Evolutionary conservation across 371 early-diverging fungal species (phyloP).

Genomic region (Mortierella sp.): DNA sequence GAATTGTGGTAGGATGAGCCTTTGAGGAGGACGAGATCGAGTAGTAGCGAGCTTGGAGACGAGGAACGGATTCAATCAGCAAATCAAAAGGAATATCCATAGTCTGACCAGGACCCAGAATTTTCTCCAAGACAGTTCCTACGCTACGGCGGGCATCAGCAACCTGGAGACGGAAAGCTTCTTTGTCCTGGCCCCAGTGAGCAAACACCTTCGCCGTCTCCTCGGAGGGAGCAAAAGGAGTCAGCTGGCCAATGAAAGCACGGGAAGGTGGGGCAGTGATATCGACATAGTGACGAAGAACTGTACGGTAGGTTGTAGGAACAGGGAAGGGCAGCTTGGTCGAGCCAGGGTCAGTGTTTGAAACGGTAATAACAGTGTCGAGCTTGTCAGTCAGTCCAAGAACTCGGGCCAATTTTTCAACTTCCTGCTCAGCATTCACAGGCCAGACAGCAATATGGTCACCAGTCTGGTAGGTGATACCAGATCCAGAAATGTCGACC

Average conservation of each 20-base stretch:
- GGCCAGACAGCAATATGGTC: slow-evolving; percentile 98
- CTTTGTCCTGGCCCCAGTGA: slow-evolving; percentile 79
- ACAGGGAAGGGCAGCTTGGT: slow-evolving; percentile 91
- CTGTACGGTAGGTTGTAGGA: slow-evolving; percentile 87
- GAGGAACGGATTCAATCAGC: slow-evolving; percentile 83
- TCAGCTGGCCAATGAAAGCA: slow-evolving; percentile 69
- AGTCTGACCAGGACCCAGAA: slow-evolving; percentile 55
- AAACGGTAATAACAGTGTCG: slow-evolving; percentile 71
- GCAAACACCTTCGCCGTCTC: slow-evolving; percentile 64
- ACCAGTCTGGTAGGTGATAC: slow-evolving; percentile 89
- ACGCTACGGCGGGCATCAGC: slow-evolving; percentile 72
- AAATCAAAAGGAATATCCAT: slow-evolving; percentile 76
- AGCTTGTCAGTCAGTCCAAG: slow-evolving; percentile 76
- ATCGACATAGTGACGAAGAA: slow-evolving; percentile 93
- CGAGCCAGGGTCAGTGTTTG: slow-evolving; percentile 73
- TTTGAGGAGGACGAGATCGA: slow-evolving; percentile 91
- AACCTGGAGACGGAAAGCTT: slow-evolving; percentile 71
- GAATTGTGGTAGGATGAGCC: slow-evolving; percentile 77
- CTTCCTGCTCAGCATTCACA: slow-evolving; percentile 84
- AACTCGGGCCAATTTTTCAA: slow-evolving; percentile 70
- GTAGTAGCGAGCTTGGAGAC: slow-evolving; percentile 93
- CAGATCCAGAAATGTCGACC: slow-evolving; percentile 84
- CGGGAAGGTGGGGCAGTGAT: slow-evolving; percentile 81
- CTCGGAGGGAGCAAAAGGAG: slow-evolving; percentile 69
- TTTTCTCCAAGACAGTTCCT: slow-evolving; percentile 73